Conservation (phyloP, 495 filamentous ascomycete genomes). For the Paragyromitra xinjiangensis region DNA sequence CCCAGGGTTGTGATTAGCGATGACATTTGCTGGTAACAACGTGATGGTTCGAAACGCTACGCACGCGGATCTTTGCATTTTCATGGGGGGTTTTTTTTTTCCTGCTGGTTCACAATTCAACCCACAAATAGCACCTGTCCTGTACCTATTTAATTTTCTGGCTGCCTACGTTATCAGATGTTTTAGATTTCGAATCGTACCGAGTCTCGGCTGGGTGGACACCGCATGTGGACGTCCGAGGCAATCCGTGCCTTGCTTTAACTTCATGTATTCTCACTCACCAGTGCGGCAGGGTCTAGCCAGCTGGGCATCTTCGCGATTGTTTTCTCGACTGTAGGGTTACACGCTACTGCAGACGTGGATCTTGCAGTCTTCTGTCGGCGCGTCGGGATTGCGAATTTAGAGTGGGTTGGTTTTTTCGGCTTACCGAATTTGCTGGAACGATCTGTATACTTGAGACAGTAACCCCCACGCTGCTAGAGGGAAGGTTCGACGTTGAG, state of each 20-base stretch:
- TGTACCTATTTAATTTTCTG: conserved; percentile 14
- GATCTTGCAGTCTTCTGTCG: too few relatives aligned
- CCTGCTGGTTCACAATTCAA: conserved; percentile 13
- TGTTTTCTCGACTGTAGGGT: too few relatives aligned
- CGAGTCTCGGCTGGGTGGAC: conserved; percentile 1
- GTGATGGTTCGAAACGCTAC: conserved; percentile 36
- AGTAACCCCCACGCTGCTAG: too few relatives aligned
- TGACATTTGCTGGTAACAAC: conserved; percentile 6
- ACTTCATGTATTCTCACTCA: conserved; percentile 20
- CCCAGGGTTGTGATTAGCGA: background rate
- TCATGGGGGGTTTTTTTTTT: background rate
- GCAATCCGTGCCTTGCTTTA: background rate
- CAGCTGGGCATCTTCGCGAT: too few relatives aligned
- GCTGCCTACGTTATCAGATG: conserved; percentile 22
- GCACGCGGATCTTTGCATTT: conserved; percentile 29
- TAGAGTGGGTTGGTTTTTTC: too few relatives aligned
- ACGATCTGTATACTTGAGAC: too few relatives aligned
- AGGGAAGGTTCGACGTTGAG: too few relatives aligned
- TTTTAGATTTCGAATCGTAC: conserved; percentile 42
- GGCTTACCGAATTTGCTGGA: too few relatives aligned
- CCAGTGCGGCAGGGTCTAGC: too few relatives aligned
- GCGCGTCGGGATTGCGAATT: too few relatives aligned
- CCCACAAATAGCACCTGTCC: conserved; percentile 14
- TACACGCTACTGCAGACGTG: too few relatives aligned
- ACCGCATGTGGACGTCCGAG: background rate